Base-by-base conservation (phyloP, 257 asterid genomes). In the Petunia axillaris region DNA sequence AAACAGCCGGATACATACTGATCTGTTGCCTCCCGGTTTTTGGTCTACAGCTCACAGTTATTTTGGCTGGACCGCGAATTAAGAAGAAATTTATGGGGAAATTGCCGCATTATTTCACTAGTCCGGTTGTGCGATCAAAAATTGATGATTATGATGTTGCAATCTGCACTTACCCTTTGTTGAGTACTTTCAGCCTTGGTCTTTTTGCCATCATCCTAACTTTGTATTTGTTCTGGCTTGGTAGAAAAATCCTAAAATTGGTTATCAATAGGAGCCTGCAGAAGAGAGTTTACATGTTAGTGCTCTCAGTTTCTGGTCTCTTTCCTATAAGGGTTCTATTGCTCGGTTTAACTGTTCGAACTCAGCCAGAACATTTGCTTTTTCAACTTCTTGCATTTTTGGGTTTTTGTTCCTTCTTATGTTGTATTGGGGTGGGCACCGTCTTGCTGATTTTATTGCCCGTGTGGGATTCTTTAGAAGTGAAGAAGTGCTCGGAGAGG, bases 241-340 rank as follows among this genome's bases (percentile, higher is more conserved):
- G 97, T 40, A 84, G 93, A 82, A 85, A 76, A 80, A 90, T 92
- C 78, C 87, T 92, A 76, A 87, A 81, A 75, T 76, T 85, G 86
- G 94, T 94, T 83, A 92, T 94, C 89, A 94, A 94, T 74, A 94
- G 89, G 90, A 90, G 92, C 71, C 81, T 92, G 88, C 97, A 85
- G 65, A 91, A 82, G 92, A 91, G 98, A 89, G 97, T 94, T 67
- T 91, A 89, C 83, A 66, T 87, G 59, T 87, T 94, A 79, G 87
- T 92, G 84, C 81, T 91, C 68, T 86, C 90, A 3, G 83, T 88
- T 53, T 86, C 91, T 63, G 82, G 87, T 85, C 87, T 94, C 41
- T 87, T 92, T 81, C 96, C 91, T 1, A 85, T 89, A 78, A 87
- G 98, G 87, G 89, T 91, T 70, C 46, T 91, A 54, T 87, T 89